phyloP scores from a whole-genome alignment of 2,329 filamentous ascomycete genomes.

The Fusarium nanum region DNA sequence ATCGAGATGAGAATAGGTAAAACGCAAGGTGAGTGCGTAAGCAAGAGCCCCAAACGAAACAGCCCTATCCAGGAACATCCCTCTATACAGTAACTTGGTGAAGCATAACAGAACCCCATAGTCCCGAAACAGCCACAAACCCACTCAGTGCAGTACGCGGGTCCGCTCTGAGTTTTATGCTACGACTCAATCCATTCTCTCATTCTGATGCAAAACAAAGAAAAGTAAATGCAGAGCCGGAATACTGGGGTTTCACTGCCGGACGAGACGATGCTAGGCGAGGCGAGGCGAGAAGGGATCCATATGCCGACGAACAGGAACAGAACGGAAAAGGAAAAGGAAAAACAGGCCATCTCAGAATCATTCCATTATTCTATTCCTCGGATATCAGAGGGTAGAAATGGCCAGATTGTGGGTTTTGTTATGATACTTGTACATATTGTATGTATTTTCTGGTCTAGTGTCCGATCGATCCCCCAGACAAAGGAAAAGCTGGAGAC shows the following conservation, averaged over 20 bases:
- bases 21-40: constrained; percentile 7
- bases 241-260: constrained; percentile 38
- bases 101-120: constrained; percentile 36
- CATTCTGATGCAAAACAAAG: constrained; percentile 23
- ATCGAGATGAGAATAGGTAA: constrained; percentile 17
- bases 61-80: constrained; percentile 6
- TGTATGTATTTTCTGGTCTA: constrained; percentile 7
- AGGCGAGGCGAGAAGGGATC: constrained; percentile 5
- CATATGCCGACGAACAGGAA: background rate
- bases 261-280: constrained; percentile 22
- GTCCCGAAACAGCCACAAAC: constrained; percentile 36
- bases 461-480: constrained; percentile 22
- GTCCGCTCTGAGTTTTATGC: constrained; percentile 3
- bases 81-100: background rate
- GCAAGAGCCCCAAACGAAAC: constrained; percentile 8
- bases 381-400: constrained; percentile 29
- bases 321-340: background rate
- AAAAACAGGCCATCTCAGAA: constrained; percentile 1
- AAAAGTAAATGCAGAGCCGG: constrained; percentile 8
- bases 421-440: background rate
- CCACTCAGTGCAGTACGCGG: background rate
- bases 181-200: constrained; percentile 15
- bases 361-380: constrained; percentile 1
- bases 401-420: constrained; percentile 13
- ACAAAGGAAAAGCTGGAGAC: constrained; percentile 19